A percentile compares a stretch with the other conserved stretches of the same genome.
Conservation (phyloP, 129 eudicot genomes). For the Lactuca sativa region DNA sequence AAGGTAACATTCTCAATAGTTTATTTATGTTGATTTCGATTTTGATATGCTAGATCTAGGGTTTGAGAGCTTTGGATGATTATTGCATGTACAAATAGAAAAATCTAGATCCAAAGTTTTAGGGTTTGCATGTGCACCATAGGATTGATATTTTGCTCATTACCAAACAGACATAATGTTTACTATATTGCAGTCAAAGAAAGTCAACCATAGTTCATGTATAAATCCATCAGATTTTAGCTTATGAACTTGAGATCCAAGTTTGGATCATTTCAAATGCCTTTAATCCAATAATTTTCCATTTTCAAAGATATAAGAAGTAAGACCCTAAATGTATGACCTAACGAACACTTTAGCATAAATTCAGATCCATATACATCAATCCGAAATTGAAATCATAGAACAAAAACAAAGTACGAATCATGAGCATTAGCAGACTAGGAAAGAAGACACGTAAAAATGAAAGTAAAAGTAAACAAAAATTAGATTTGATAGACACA, state of each 20-base stretch:
- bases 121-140: too few species aligned
- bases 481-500: neutral
- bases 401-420: neutral
- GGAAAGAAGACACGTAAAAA: neutral
- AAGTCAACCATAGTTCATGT: too few species aligned
- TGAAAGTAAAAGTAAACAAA: too few species aligned
- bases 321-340: slow-evolving; percentile 1
- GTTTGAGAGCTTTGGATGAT: too few species aligned
- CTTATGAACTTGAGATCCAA: slow-evolving; percentile 15
- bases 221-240: too few species aligned
- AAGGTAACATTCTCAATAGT: too few species aligned
- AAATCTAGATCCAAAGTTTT: too few species aligned
- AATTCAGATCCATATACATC: slow-evolving; percentile 3
- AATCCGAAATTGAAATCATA: slow-evolving; percentile 4
- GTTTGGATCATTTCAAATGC: slow-evolving; percentile 13
- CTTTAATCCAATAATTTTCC: neutral
- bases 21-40: too few species aligned
- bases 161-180: too few species aligned
- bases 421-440: neutral
- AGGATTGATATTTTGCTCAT: too few species aligned
- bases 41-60: too few species aligned
- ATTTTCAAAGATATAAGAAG: neutral
- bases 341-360: neutral
- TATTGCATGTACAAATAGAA: too few species aligned
- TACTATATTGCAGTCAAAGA: slow-evolving; percentile 8